Percentiles rank a stretch among this genome's conserved stretches.
Evolutionary conservation across 495 filamentous ascomycete species (phyloP).

Genomic region (Aspergillus olivimuriae): DNA sequence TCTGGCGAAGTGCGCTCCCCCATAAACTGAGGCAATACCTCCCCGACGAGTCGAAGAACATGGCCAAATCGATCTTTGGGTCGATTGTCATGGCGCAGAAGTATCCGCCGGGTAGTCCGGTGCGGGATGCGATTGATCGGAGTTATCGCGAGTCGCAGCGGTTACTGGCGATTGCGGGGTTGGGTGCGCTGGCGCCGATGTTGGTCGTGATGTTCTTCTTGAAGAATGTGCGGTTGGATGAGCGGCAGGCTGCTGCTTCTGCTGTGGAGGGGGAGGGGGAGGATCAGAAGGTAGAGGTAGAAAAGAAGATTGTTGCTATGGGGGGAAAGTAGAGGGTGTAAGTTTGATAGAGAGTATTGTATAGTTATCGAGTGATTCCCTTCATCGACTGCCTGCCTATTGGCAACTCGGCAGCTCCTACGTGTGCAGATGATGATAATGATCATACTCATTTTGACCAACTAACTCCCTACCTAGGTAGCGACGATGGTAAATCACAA

Average conservation of each 20-base stretch:
- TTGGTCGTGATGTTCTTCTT: constrained; percentile 20
- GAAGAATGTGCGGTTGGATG: constrained; percentile 16
- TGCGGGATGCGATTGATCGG: constrained; percentile 15
- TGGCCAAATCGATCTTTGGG: constrained; percentile 16
- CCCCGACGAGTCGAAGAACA: constrained; percentile 13
- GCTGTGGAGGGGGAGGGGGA: neutral
- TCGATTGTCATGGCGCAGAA: constrained; percentile 15
- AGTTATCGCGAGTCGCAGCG: constrained; percentile 19
- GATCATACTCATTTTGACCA: too few species aligned
- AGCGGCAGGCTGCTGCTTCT: constrained; percentile 1
- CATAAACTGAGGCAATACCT: constrained; percentile 12
- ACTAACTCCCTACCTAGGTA: too few species aligned
- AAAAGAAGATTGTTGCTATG: neutral
- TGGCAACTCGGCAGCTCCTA: too few species aligned
- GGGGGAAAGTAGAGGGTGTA: neutral
- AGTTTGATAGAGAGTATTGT: too few species aligned
- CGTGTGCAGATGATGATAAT: too few species aligned
- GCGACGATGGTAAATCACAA: too few species aligned
- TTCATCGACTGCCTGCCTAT: too few species aligned
- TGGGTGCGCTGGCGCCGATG: constrained; percentile 15
- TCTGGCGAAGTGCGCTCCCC: constrained; percentile 21
- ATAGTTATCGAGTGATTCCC: too few species aligned
- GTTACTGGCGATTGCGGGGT: constrained; percentile 14
- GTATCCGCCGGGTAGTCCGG: constrained; percentile 12
- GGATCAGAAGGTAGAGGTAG: neutral